Conservation (phyloP, 1,284 basidiomycete species). For the Wallemia hederae region DNA sequence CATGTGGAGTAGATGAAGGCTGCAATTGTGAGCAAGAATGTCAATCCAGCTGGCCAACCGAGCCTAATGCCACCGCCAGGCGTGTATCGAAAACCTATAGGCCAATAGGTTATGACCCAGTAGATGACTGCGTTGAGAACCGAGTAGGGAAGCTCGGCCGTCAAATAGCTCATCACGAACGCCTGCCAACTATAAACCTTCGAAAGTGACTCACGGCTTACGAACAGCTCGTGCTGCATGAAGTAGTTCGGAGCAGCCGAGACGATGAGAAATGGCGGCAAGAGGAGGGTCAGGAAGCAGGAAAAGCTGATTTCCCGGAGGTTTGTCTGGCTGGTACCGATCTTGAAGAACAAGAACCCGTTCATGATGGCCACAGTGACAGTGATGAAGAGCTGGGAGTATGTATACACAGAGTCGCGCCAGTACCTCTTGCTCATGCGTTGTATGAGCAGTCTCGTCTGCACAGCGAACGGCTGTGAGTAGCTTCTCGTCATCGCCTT, state of each 20-base stretch:
- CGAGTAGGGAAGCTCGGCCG: background rate
- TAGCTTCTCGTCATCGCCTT: background rate
- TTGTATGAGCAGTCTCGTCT: background rate
- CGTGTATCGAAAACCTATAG: background rate
- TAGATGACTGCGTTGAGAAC: background rate
- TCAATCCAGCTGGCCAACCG: background rate
- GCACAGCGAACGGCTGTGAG: background rate
- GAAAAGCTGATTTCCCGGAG: background rate
- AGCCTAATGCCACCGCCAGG: background rate
- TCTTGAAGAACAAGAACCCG: background rate
- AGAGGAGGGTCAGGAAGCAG: background rate
- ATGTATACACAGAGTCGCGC: background rate
- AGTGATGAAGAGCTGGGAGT: background rate
- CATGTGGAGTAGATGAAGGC: background rate
- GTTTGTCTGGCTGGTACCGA: background rate
- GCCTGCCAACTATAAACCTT: background rate
- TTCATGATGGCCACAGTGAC: background rate
- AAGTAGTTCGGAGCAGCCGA: background rate
- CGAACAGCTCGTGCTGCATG: background rate
- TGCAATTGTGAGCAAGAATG: background rate
- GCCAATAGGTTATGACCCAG: background rate
- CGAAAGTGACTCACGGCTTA: background rate
- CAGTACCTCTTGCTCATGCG: background rate
- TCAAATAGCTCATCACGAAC: background rate
- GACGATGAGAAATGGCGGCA: background rate